A percentile compares a stretch with the other conserved stretches of the same genome.
These are phyloP conservation scores for Candida nemodendra DNA, from an alignment of 805 yeast genomes.

Conservation along the genomic window DNA sequence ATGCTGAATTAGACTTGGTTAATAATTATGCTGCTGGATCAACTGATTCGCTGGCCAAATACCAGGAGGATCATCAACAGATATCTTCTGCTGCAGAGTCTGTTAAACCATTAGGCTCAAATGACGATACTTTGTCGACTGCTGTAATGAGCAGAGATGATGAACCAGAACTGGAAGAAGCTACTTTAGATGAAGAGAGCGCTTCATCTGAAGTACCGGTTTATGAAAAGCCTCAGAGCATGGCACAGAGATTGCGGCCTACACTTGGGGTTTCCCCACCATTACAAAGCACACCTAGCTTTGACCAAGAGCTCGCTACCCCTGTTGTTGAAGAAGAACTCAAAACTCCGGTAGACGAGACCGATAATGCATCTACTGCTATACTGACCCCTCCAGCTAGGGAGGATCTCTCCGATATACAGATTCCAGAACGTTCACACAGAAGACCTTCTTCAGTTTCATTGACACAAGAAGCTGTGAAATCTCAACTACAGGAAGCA, in stretches of 20 bases:
- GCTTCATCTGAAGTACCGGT: constrained; percentile 8
- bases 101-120: too few species aligned
- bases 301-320: constrained; percentile 5
- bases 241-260: constrained; percentile 50
- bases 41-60: constrained; percentile 2
- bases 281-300: constrained; percentile 5
- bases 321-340: constrained; percentile 22
- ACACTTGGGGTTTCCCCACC: constrained; percentile 31
- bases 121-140: constrained; percentile 10
- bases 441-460: constrained; percentile 23
- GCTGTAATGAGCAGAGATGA: constrained; percentile 13
- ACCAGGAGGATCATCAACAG: neutral
- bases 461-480: constrained; percentile 1
- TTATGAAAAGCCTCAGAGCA: constrained; percentile 22
- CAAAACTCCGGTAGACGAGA: constrained; percentile 24
- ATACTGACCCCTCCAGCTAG: neutral
- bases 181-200: constrained; percentile 5
- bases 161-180: constrained; percentile 4
- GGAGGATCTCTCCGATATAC: constrained; percentile 8
- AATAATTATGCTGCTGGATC: constrained; percentile 10
- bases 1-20: constrained; percentile 12
- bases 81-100: neutral
- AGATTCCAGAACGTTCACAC: constrained; percentile 36
- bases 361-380: constrained; percentile 5
- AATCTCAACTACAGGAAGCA: neutral